These are phyloP conservation scores for Colletotrichum paranaense DNA, from an alignment of 2,329 filamentous ascomycete species.

Conservation along the genomic window DNA sequence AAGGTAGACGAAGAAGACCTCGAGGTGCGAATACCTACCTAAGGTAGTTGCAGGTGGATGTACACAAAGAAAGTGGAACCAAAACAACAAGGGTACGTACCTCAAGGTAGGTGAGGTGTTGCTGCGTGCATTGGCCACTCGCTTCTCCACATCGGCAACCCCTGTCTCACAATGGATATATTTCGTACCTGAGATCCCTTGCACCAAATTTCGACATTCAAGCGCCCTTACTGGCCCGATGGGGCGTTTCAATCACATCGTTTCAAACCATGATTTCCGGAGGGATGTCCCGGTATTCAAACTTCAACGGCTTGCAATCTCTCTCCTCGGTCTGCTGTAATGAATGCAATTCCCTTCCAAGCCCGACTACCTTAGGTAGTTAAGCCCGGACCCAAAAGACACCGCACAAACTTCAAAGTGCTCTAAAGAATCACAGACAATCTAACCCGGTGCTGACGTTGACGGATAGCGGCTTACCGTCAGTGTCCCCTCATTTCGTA, in stretches of 20 bases:
- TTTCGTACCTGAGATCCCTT: constrained; percentile 22
- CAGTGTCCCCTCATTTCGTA: neutral
- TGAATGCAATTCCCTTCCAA: no score
- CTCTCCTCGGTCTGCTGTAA: neutral
- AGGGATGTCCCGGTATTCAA: constrained; percentile 18
- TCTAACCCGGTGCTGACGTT: neutral
- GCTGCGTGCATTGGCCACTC: constrained; percentile 4
- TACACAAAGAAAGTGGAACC: constrained; percentile 2
- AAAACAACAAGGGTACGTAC: constrained; percentile 8
- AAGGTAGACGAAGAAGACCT: neutral
- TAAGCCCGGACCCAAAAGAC: neutral
- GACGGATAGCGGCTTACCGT: neutral
- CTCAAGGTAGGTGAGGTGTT: neutral
- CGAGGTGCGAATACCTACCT: neutral
- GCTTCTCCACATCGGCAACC: constrained; percentile 17
- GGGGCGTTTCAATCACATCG: constrained; percentile 33
- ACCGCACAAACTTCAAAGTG: neutral
- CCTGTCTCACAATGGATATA: constrained; percentile 29
- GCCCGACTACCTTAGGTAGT: no score
- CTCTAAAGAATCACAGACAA: neutral
- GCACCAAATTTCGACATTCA: constrained; percentile 24
- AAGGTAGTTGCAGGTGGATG: no score
- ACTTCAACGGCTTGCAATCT: neutral
- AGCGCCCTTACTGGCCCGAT: constrained; percentile 26
- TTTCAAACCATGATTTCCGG: constrained; percentile 27